Percentiles rank a stretch among this genome's conserved stretches.
Evolutionary conservation across 768 basidiomycete species (phyloP).

Genomic region (Leccinum imitatum): DNA sequence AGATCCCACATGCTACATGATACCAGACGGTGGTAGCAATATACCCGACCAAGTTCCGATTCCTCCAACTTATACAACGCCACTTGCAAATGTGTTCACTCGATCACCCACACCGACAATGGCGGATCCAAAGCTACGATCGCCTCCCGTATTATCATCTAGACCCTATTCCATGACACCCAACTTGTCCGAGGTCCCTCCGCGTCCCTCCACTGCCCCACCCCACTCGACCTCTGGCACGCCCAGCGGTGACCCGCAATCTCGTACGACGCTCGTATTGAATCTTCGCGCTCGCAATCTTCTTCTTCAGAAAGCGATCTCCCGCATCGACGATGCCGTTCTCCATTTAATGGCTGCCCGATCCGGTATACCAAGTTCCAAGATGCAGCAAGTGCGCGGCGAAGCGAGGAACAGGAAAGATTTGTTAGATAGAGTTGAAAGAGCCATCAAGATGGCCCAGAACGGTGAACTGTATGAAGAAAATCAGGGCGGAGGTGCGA

Average conservation of each 20-base stretch:
- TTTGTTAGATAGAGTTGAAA: conserved; percentile 31
- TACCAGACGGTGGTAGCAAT: conserved; percentile 20
- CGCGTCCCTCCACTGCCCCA: conserved; percentile 29
- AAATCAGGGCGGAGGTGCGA: neutral
- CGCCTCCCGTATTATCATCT: conserved; percentile 2
- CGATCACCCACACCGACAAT: conserved; percentile 14
- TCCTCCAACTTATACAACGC: conserved; percentile 8
- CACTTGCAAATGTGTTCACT: conserved; percentile 19
- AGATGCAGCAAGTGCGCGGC: conserved; percentile 30
- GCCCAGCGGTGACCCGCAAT: conserved; percentile 15
- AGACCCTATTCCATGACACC: conserved; percentile 13
- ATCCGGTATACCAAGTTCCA: conserved; percentile 33
- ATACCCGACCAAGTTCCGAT: conserved; percentile 9
- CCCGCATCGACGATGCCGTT: conserved; percentile 33
- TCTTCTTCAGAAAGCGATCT: conserved; percentile 33
- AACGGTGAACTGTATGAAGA: conserved; percentile 16
- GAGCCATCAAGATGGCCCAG: conserved; percentile 30
- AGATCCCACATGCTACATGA: conserved; percentile 31
- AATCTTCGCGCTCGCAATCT: conserved; percentile 32
- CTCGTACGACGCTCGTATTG: conserved; percentile 24
- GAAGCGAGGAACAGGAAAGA: conserved; percentile 34
- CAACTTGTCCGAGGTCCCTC: conserved; percentile 15
- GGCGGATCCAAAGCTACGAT: conserved; percentile 8
- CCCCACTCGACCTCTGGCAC: conserved; percentile 21
- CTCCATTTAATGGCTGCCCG: conserved; percentile 31